Base-by-base conservation (phyloP, 169 alveolate species). In the Theileria sp. region DNA sequence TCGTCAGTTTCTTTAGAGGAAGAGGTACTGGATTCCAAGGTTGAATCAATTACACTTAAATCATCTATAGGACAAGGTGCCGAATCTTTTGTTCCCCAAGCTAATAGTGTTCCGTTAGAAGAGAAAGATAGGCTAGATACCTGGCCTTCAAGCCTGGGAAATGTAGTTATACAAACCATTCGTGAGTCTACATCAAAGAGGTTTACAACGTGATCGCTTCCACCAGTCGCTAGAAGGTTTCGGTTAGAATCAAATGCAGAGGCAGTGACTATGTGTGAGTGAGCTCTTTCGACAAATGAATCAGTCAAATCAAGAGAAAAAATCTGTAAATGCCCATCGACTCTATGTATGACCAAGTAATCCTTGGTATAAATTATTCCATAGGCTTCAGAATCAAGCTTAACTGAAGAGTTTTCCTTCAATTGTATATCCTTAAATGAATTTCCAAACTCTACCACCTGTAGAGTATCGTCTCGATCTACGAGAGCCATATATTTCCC, bases 51-150 rank as follows among this genome's bases (percentile, higher is more conserved):
- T 3, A 19, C 38, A 3, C 17, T 9, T 7, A 12, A 15, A 56
- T 66, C 85, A 7, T 81, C 88, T 0, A 50, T 32, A 28, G 76
- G 36, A 36, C 19, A 28, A 75, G 51, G 65, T 15, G 74, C 44
- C 4, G 86, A 69, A 61, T 85, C 91, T 72, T 85, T 85, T 25
- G 91, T 85, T 28, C 91, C 91, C 91, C 91, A 85, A n/a, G 91
- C 91, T 38, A 85, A 51, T 15, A 85, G 69, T n/a, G 61, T 9
- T 10, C 91, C 91, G 62, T 74, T 81, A 54, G 13, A 10, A 17
- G 87, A 79, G 50, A 85, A 78, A 28, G 82, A 30, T 38, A 85
- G 15, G 50, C 85, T 78, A 58, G 87, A 69, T 21, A 85, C 71
- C 67, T 85, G 79, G 30, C 91, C 91, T 65, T 85, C 91, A 49